phyloP scores from a whole-genome alignment of 148 eudicot genomes.

The Pharnaceum exiguum region DNA sequence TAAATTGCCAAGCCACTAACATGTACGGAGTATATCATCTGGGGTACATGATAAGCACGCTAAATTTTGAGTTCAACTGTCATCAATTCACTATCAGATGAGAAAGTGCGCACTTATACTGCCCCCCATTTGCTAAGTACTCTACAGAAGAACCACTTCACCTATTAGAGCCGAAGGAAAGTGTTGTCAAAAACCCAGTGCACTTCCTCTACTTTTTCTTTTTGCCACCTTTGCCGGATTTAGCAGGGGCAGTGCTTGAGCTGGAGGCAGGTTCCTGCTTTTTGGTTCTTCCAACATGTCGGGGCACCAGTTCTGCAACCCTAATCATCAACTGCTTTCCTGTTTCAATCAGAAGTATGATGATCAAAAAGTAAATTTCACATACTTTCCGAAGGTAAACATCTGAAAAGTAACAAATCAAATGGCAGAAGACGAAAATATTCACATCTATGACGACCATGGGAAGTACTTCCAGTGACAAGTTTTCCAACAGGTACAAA shows the following conservation, averaged over 20 bases:
- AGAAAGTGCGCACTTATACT: neutral
- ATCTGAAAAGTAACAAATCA: neutral
- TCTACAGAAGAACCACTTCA: conserved; percentile 3
- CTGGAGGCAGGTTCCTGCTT: conserved; percentile 52
- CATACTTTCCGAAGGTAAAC: neutral
- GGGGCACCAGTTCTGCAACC: conserved; percentile 70
- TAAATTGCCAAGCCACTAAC: neutral
- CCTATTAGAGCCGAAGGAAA: too few species aligned
- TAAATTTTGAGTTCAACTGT: neutral
- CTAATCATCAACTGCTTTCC: conserved; percentile 50
- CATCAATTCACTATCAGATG: neutral
- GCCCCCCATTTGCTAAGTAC: neutral
- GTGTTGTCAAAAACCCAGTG: neutral
- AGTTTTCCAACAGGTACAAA: too few species aligned
- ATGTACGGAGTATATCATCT: neutral
- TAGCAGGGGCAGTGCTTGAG: conserved; percentile 35
- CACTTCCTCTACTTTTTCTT: conserved; percentile 27
- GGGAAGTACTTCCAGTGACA: too few species aligned
- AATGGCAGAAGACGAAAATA: too few species aligned
- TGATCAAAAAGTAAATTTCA: neutral
- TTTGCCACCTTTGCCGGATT: conserved; percentile 37
- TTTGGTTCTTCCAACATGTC: conserved; percentile 69
- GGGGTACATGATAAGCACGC: neutral
- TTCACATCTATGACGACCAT: too few species aligned
- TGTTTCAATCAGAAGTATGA: neutral